Evolutionary conservation across 2,329 filamentous ascomycete species (phyloP).

Genomic region (Cladosporium cucumerinum): DNA sequence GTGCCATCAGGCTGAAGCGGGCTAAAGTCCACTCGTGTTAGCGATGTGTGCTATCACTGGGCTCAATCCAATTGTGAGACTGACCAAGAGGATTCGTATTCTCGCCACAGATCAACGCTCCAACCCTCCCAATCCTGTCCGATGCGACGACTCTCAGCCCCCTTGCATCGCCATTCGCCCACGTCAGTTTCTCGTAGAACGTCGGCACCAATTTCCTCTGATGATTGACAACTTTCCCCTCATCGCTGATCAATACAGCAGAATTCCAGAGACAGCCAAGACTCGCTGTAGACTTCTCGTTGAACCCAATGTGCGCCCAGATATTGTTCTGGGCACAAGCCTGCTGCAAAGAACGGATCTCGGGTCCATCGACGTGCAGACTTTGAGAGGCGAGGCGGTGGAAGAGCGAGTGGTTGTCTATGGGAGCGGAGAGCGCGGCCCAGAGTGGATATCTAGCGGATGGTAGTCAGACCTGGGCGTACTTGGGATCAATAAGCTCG

Average conservation of each 20-base stretch:
- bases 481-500: neutral
- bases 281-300: conserved; percentile 46
- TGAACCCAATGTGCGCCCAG: conserved; percentile 51
- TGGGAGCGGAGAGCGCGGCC: conserved; percentile 46
- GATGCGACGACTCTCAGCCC: conserved; percentile 50
- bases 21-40: conserved; percentile 23
- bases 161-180: conserved; percentile 52
- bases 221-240: conserved; percentile 49
- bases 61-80: neutral
- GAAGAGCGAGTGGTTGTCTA: conserved; percentile 52
- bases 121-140: conserved; percentile 44
- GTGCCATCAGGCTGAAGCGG: conserved; percentile 51
- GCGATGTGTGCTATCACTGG: neutral
- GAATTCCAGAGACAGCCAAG: conserved; percentile 51
- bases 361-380: conserved; percentile 46
- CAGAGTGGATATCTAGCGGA: conserved; percentile 43
- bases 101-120: conserved; percentile 54
- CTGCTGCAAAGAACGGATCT: conserved; percentile 42
- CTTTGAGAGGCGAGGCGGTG: conserved; percentile 45
- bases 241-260: conserved; percentile 46
- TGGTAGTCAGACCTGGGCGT: neutral
- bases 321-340: conserved; percentile 39
- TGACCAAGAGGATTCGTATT: conserved; percentile 54
- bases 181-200: conserved; percentile 56
- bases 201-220: conserved; percentile 56